These are phyloP conservation scores for Anthostomella pinea DNA, from an alignment of 2,329 filamentous ascomycete species.

Conservation along the genomic window DNA sequence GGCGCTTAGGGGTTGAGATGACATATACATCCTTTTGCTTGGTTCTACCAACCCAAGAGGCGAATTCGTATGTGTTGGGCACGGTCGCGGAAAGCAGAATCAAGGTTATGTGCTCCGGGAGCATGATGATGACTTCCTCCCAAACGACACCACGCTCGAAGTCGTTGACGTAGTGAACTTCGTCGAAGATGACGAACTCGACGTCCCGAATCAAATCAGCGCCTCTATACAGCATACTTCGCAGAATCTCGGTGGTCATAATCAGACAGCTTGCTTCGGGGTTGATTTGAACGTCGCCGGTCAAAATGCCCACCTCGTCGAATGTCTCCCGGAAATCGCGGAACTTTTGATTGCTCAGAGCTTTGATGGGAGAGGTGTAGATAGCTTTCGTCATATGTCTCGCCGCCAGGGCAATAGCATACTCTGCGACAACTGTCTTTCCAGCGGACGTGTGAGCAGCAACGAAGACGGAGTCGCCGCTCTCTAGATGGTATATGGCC, in stretches of 20 bases:
- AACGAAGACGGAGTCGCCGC: conserved; percentile 95
- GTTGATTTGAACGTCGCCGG: conserved; percentile 96
- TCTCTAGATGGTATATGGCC: conserved; percentile 94
- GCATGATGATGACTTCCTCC: conserved; percentile 99
- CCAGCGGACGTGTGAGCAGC: conserved; percentile 96
- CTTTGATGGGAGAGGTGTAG: conserved; percentile 98
- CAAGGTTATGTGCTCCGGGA: conserved; percentile 93
- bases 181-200: conserved; percentile 98
- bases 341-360: conserved; percentile 97
- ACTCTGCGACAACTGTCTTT: conserved; percentile 97
- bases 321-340: conserved; percentile 88
- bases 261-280: conserved; percentile 97
- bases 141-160: conserved; percentile 93
- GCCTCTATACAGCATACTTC: conserved; percentile 96
- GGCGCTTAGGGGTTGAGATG: conserved; percentile 93
- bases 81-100: conserved; percentile 95
- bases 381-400: conserved; percentile 99
- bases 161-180: conserved; percentile 98
- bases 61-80: conserved; percentile 95
- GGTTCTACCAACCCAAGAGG: conserved; percentile 95
- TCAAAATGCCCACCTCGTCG: conserved; percentile 94
- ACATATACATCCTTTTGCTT: conserved; percentile 99
- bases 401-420: conserved; percentile 92
- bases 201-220: conserved; percentile 96
- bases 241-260: conserved; percentile 97